phyloP scores from a whole-genome alignment of 495 filamentous ascomycete species.

The Xanthoparmelia taractica region DNA sequence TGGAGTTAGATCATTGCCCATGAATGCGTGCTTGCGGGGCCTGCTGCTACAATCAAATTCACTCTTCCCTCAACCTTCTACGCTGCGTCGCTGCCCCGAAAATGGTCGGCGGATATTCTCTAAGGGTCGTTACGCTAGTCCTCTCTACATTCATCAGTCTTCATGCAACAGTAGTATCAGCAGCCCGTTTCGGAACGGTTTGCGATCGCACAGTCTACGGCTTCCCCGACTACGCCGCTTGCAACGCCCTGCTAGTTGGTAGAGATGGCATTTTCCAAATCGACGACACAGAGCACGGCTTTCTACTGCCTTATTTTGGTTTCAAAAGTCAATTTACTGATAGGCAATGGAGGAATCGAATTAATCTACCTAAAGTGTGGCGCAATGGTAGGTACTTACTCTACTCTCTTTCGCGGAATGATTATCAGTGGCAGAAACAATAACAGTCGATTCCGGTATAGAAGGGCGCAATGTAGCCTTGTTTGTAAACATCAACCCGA shows the following conservation, averaged over 20 bases:
- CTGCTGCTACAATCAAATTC: too few species aligned
- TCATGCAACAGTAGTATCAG: neutral
- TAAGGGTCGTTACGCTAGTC: neutral
- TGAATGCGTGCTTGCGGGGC: too few species aligned
- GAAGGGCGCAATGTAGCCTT: neutral
- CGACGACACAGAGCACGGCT: neutral
- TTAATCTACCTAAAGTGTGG: neutral
- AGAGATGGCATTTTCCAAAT: neutral
- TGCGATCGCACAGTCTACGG: neutral
- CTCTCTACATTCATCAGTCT: neutral
- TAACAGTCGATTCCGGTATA: neutral
- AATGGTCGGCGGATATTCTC: neutral
- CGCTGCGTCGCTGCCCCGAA: neutral
- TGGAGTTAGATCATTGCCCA: too few species aligned
- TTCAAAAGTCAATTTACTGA: neutral
- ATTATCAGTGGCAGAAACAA: too few species aligned
- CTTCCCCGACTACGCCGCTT: neutral
- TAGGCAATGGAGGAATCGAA: neutral
- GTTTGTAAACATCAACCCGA: neutral
- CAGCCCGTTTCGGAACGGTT: neutral
- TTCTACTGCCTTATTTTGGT: neutral
- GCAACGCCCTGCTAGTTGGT: neutral
- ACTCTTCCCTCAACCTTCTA: neutral
- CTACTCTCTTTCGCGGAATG: neutral
- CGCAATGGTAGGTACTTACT: neutral